phyloP scores from a whole-genome alignment of 495 filamentous ascomycete genomes.

The Tetracladium marchalianum region DNA sequence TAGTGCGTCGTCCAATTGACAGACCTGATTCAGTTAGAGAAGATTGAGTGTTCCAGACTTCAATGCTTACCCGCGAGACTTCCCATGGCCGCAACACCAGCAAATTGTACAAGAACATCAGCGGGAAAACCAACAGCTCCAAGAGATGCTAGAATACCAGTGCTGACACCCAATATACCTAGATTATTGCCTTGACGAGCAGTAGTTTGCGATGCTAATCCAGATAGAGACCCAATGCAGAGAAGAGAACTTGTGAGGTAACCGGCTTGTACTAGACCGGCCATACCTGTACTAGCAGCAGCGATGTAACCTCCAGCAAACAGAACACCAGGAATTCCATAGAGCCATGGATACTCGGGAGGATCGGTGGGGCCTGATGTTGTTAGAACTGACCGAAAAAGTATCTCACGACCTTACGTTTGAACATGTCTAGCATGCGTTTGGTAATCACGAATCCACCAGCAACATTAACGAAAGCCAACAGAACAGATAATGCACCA shows the following conservation, averaged over 20 bases:
- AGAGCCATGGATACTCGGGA: slow-evolving; percentile 75
- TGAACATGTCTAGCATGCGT: slow-evolving; percentile 90
- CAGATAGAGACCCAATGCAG: slow-evolving; percentile 44
- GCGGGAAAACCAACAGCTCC: slow-evolving; percentile 67
- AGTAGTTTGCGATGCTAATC: slow-evolving; percentile 65
- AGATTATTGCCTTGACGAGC: slow-evolving; percentile 72
- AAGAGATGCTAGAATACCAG: slow-evolving; percentile 68
- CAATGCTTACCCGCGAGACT: slow-evolving; percentile 35
- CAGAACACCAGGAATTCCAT: slow-evolving; percentile 59
- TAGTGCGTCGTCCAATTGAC: slow-evolving; percentile 71
- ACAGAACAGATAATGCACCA: slow-evolving; percentile 65
- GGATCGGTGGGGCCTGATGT: slow-evolving; percentile 56
- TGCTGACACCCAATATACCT: slow-evolving; percentile 68
- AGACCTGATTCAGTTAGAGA: slow-evolving; percentile 29
- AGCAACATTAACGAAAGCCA: slow-evolving; percentile 74
- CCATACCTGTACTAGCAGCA: slow-evolving; percentile 65
- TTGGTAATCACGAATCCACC: slow-evolving; percentile 80
- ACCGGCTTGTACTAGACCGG: slow-evolving; percentile 70
- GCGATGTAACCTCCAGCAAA: slow-evolving; percentile 71
- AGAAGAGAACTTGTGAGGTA: slow-evolving; percentile 70
- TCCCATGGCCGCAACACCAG: slow-evolving; percentile 57
- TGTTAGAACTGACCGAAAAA: slow-evolving; percentile 13
- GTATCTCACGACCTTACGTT: slow-evolving; percentile 30
- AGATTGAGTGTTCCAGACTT: neutral
- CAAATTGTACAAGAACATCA: slow-evolving; percentile 64